Percentiles rank a stretch among this genome's conserved stretches.
phyloP scores from a whole-genome alignment of 176 grass and related monocot genomes.

The Triticum turgidum region DNA sequence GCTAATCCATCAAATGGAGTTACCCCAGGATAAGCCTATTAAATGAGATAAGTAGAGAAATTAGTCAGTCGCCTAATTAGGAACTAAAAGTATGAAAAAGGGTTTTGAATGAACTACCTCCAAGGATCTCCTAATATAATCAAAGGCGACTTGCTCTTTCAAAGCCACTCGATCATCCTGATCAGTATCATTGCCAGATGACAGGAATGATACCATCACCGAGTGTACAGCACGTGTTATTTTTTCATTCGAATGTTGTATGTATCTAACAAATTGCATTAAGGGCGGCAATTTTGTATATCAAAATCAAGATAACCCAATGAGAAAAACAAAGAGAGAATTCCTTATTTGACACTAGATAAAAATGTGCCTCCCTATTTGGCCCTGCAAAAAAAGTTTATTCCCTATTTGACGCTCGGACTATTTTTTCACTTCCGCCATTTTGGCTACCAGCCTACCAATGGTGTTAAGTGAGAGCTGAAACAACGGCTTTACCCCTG shows the following conservation, averaged over 20 bases:
- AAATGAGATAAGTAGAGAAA: not conserved
- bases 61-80: not conserved
- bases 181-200: constrained; percentile 59
- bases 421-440: too few relatives aligned
- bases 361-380: too few relatives aligned
- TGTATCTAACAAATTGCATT: constrained; percentile 60
- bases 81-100: not conserved
- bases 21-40: constrained; percentile 69
- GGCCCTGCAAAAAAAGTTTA: too few relatives aligned
- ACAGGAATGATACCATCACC: constrained; percentile 81
- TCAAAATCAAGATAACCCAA: not conserved
- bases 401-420: too few relatives aligned
- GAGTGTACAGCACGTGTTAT: constrained; percentile 85
- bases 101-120: constrained; percentile 40
- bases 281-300: constrained; percentile 37
- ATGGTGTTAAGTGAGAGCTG: too few relatives aligned
- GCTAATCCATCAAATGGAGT: constrained; percentile 86
- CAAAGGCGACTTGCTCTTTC: constrained; percentile 83
- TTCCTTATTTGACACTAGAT: too few relatives aligned
- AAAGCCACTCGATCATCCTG: constrained; percentile 55
- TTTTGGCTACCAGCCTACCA: too few relatives aligned
- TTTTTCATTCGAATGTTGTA: constrained; percentile 95
- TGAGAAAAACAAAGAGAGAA: not conserved
- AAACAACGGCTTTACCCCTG: too few relatives aligned
- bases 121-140: constrained; percentile 74